Evolutionary conservation across 257 asterid genomes (phyloP).

Genomic region (Linaria vulgaris): DNA sequence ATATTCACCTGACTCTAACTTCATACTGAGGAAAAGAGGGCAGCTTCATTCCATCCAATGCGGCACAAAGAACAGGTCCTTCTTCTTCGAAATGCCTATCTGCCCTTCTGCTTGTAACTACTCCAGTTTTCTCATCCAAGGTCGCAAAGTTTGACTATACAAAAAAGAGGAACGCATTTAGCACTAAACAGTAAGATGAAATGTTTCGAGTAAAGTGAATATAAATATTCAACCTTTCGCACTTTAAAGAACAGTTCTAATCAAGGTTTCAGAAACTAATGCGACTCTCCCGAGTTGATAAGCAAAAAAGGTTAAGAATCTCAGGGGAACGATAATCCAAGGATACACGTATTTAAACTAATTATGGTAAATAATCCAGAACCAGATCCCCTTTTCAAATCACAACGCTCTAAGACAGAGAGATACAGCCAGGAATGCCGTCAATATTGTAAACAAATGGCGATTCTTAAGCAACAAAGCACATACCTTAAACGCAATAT

Average conservation of each 20-base stretch:
- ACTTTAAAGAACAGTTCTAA: too few species aligned
- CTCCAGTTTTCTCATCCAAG: constrained; percentile 75
- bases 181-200: constrained; percentile 3
- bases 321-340: too few species aligned
- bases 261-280: not conserved
- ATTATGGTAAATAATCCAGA: too few species aligned
- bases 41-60: constrained; percentile 87
- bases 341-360: too few species aligned
- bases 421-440: too few species aligned
- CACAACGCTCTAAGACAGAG: too few species aligned
- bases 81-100: constrained; percentile 99
- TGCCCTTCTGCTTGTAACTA: constrained; percentile 88
- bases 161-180: constrained; percentile 1
- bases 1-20: constrained; percentile 85
- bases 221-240: too few species aligned
- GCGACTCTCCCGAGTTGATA: too few species aligned
- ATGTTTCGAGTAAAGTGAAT: constrained; percentile 10
- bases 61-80: constrained; percentile 92
- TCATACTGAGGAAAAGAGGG: constrained; percentile 81
- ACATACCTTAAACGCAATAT: constrained; percentile 87
- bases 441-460: too few species aligned
- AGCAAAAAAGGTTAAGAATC: too few species aligned
- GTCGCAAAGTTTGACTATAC: constrained; percentile 94
- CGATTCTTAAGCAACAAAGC: too few species aligned
- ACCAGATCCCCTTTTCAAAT: too few species aligned